phyloP scores from a whole-genome alignment of 192 early-diverging fungal genomes.

The Coemansia pectinata region DNA sequence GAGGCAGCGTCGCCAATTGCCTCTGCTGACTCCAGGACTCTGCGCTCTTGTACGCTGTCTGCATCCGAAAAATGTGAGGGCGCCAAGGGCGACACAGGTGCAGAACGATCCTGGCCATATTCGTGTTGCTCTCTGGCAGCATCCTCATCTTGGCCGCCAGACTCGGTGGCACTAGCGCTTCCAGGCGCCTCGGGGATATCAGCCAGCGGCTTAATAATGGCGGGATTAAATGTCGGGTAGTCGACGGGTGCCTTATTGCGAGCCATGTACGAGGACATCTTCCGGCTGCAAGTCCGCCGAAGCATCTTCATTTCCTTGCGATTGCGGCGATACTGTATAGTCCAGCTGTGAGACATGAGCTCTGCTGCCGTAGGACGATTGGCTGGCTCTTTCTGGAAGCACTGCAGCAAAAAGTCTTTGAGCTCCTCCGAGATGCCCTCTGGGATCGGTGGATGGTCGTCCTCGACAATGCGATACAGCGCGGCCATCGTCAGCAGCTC shows the following conservation, averaged over 20 bases:
- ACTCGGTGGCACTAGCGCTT: conserved; percentile 4
- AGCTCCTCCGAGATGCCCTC: conserved; percentile 75
- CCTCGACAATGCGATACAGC: conserved; percentile 93
- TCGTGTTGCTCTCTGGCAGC: not conserved
- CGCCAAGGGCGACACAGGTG: not conserved
- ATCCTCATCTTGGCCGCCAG: not conserved
- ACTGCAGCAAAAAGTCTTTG: conserved; percentile 76
- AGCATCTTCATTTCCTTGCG: conserved; percentile 57
- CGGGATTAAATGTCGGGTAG: conserved; percentile 43
- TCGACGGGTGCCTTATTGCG: conserved; percentile 13
- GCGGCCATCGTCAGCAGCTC: conserved; percentile 85
- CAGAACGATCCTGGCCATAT: not conserved
- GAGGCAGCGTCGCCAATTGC: not conserved
- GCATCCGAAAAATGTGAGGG: not conserved
- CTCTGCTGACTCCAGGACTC: not conserved
- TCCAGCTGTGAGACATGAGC: conserved; percentile 80
- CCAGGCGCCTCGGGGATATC: conserved; percentile 2
- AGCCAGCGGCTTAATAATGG: conserved; percentile 25
- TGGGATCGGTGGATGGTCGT: conserved; percentile 85
- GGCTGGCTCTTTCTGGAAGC: conserved; percentile 81
- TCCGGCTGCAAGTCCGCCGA: conserved; percentile 54
- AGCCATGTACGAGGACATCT: conserved; percentile 54
- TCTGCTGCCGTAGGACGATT: conserved; percentile 70
- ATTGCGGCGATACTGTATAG: conserved; percentile 50
- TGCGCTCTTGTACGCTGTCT: not conserved